Evolutionary conservation across 139 green algal genomes (phyloP).

Genomic region (Chlamydomonas sp.): DNA sequence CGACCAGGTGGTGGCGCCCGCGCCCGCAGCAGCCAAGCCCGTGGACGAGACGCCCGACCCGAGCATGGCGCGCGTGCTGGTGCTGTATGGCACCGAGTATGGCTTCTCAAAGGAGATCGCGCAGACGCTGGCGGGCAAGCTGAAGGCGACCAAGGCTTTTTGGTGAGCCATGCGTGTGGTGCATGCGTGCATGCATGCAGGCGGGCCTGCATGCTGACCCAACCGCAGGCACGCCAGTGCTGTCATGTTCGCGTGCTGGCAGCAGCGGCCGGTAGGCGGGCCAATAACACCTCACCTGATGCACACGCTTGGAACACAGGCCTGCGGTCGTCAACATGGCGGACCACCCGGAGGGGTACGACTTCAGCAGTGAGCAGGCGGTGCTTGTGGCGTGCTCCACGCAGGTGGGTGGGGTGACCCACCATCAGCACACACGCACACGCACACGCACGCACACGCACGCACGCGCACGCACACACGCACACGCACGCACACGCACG

Average conservation of each 20-base stretch:
- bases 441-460: no score
- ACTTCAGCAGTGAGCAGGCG: conserved; percentile 50
- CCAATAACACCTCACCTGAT: not conserved
- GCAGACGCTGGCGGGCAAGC: conserved; percentile 48
- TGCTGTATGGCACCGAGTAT: conserved; percentile 85
- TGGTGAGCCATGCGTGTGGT: conserved; percentile 39
- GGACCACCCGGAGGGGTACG: conserved; percentile 52
- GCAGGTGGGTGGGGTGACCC: no score
- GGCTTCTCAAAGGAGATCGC: conserved; percentile 82
- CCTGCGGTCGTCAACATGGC: conserved; percentile 69
- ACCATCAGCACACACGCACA: no score
- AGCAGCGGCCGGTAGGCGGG: no score
- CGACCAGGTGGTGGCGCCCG: not conserved
- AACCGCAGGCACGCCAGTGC: no score
- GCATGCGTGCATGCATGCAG: no score
- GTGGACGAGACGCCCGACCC: not conserved
- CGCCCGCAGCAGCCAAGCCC: not conserved
- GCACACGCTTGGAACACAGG: conserved; percentile 33
- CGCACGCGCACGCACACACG: not conserved
- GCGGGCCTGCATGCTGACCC: no score
- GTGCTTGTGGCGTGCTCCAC: conserved; percentile 75
- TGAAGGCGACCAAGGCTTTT: conserved; percentile 27
- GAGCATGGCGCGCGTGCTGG: conserved; percentile 40
- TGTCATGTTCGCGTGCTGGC: no score
- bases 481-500: not conserved